A percentile compares a stretch with the other conserved stretches of the same genome.
Conservation (phyloP, 2,329 filamentous ascomycete genomes). For the Chaetomiaceae sp. region DNA sequence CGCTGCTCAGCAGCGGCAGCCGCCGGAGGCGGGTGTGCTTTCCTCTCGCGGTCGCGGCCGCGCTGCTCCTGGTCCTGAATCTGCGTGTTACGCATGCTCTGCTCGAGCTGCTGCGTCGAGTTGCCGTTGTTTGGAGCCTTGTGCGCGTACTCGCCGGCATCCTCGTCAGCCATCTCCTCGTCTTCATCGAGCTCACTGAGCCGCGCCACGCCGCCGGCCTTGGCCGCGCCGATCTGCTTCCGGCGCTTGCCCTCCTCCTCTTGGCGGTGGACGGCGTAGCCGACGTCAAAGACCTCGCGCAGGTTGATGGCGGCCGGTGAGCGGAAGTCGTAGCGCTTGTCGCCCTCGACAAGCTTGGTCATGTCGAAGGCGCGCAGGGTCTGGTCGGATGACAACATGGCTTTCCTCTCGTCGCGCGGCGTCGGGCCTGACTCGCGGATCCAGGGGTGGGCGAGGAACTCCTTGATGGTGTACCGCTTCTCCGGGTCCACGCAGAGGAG, state of each 20-base stretch:
- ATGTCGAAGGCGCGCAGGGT: conserved; percentile 55
- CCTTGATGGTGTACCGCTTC: conserved; percentile 86
- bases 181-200: conserved; percentile 64
- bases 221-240: conserved; percentile 75
- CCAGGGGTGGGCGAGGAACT: conserved; percentile 96
- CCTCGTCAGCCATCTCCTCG: conserved; percentile 57
- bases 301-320: conserved; percentile 93
- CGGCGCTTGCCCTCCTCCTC: conserved; percentile 92
- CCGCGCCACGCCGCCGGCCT: conserved; percentile 56
- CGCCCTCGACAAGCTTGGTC: conserved; percentile 49
- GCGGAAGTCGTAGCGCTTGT: conserved; percentile 82
- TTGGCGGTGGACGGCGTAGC: conserved; percentile 95
- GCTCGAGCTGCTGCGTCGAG: conserved; percentile 67
- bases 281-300: conserved; percentile 94
- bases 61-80: conserved; percentile 57
- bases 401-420: conserved; percentile 56
- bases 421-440: conserved; percentile 63
- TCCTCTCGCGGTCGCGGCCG: conserved; percentile 45
- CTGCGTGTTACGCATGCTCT: conserved; percentile 79
- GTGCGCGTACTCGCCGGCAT: conserved; percentile 43
- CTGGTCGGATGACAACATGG: conserved; percentile 38
- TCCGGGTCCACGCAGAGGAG: conserved; percentile 91
- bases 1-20: conserved; percentile 41
- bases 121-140: conserved; percentile 33
- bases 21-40: conserved; percentile 23